These are phyloP conservation scores for Neoboletus subvelutipes DNA, from an alignment of 768 basidiomycete genomes.

Conservation along the genomic window DNA sequence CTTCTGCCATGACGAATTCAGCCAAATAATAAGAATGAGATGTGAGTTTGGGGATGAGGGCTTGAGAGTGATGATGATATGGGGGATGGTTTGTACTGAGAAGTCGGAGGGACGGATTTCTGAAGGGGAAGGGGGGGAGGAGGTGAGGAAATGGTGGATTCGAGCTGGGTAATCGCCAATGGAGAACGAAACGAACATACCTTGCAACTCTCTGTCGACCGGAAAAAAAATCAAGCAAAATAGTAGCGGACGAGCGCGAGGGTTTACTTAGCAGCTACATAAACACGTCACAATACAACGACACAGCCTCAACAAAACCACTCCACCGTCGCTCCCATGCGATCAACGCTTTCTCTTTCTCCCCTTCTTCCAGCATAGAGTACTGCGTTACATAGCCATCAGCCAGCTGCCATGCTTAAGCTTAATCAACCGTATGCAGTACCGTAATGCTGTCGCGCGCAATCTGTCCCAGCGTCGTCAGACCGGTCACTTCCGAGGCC, in stretches of 20 bases:
- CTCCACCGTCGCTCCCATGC: constrained; percentile 50
- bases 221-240: neutral
- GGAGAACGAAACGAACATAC: constrained; percentile 36
- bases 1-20: constrained; percentile 82
- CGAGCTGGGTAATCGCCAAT: constrained; percentile 50
- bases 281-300: constrained; percentile 19
- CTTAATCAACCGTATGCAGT: neutral
- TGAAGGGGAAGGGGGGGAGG: constrained; percentile 50
- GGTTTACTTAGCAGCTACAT: constrained; percentile 8
- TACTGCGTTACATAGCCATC: constrained; percentile 37
- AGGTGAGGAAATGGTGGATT: constrained; percentile 56
- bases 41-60: constrained; percentile 43
- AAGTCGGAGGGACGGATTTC: constrained; percentile 43
- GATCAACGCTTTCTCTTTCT: constrained; percentile 43
- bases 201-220: constrained; percentile 13
- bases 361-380: constrained; percentile 46
- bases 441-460: constrained; percentile 66
- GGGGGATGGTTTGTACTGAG: constrained; percentile 41
- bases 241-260: constrained; percentile 3
- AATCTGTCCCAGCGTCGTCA: constrained; percentile 56
- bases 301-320: constrained; percentile 40
- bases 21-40: constrained; percentile 38
- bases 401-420: neutral
- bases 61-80: constrained; percentile 43
- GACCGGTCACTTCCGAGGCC: constrained; percentile 60